A percentile compares a stretch with the other conserved stretches of the same genome.
Evolutionary conservation across 1,284 basidiomycete genomes (phyloP).

Genomic region (Trametes pubescens): DNA sequence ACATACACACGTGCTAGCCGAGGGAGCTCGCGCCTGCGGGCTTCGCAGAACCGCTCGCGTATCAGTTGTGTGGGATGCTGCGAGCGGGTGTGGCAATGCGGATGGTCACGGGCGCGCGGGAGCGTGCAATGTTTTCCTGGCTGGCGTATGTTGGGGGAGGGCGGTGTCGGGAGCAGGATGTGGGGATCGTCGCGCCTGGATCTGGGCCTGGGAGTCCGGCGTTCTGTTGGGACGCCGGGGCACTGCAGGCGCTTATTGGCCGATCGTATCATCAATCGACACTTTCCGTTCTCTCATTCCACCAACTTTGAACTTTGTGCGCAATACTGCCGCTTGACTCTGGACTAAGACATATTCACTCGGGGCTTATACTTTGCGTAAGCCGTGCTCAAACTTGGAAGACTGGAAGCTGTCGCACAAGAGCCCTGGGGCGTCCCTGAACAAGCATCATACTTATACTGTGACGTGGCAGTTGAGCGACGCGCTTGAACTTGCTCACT

Average conservation of each 20-base stretch:
- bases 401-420: too few species aligned
- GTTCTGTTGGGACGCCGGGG: background rate
- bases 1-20: background rate
- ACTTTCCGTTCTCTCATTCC: background rate
- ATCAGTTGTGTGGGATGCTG: background rate
- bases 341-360: too few species aligned
- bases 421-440: too few species aligned
- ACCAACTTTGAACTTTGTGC: background rate
- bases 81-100: background rate
- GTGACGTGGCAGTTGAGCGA: too few species aligned
- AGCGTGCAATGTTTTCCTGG: background rate
- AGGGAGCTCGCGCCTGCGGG: background rate
- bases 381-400: too few species aligned
- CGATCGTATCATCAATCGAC: slow-evolving; percentile 7
- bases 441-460: too few species aligned
- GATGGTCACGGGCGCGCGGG: background rate
- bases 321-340: background rate
- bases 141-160: background rate
- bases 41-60: background rate
- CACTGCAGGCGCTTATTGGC: background rate
- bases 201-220: background rate
- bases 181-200: slow-evolving; percentile 4
- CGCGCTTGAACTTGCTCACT: too few species aligned
- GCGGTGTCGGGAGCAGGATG: too few species aligned
- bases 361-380: too few species aligned